A percentile compares a stretch with the other conserved stretches of the same genome.
Conservation (phyloP, 805 yeast genomes). For the Kazachstania africana region DNA sequence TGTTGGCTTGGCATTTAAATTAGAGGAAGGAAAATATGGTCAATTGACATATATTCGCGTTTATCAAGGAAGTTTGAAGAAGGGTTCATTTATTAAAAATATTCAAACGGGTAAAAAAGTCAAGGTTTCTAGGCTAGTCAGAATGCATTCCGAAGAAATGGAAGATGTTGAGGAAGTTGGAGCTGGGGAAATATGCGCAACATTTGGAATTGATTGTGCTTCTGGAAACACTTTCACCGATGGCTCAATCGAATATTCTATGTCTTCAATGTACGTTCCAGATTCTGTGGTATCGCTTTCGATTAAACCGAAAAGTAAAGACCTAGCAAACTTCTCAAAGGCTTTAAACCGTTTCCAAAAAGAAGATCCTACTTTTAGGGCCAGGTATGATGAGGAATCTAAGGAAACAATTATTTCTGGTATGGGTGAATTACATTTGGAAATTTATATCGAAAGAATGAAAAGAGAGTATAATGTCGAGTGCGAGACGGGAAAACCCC, state of each 20-base stretch:
- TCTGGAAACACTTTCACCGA: constrained; percentile 97
- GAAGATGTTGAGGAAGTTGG: constrained; percentile 93
- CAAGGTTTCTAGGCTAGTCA: constrained; percentile 84
- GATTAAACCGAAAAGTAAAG: constrained; percentile 78
- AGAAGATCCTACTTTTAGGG: constrained; percentile 98
- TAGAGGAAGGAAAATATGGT: constrained; percentile 97
- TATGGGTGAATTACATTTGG: constrained; percentile 95
- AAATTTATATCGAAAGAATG: constrained; percentile 96
- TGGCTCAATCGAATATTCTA: constrained; percentile 66
- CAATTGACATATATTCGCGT: constrained; percentile 95
- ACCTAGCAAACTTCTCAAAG: constrained; percentile 76
- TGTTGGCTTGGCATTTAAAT: constrained; percentile 95
- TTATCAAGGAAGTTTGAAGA: constrained; percentile 88
- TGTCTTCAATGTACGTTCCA: constrained; percentile 98
- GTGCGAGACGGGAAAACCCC: constrained; percentile 93
- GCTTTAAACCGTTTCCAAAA: constrained; percentile 96
- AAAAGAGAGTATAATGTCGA: constrained; percentile 94
- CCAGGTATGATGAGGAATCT: constrained; percentile 55
- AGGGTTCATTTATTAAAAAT: constrained; percentile 81
- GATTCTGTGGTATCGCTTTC: constrained; percentile 96
- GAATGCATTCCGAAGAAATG: constrained; percentile 99
- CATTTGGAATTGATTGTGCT: constrained; percentile 97
- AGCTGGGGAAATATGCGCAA: constrained; percentile 98
- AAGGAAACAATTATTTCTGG: constrained; percentile 85
- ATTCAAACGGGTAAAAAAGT: constrained; percentile 87